Base-by-base conservation (phyloP, 495 filamentous ascomycete species). In the Parathielavia hyrcaniae region DNA sequence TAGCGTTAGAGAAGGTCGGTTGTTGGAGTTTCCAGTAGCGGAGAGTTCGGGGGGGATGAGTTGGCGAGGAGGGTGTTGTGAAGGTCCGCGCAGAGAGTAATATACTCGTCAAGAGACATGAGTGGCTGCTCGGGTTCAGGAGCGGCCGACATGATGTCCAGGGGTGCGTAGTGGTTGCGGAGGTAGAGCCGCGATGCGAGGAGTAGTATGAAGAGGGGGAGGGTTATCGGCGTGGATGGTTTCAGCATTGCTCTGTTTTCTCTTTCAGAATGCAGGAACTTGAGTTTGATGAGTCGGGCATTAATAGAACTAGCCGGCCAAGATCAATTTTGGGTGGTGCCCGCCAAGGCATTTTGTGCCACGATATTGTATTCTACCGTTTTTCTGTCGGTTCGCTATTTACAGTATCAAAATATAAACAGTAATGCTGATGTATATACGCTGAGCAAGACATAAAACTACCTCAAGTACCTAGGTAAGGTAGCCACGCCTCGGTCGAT, bases 31-130 rank as follows among this genome's bases (percentile, higher is more conserved):
- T 50, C 48, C 22, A n/a, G 48, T 39, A n/a, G 32, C 35, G 32
- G 34, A n/a, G 48, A 50, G 48, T 50, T 20, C 35, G 30, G 47
- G 30, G 8, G n/a, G n/a, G 10, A 0, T 4, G 47, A 50, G 19
- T 50, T 50, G 47, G 30, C 47, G 26, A 50, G 14, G 47, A 50
- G 47, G 47, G 47, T 50, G 11, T 50, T 50, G n/a, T 50, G 47
- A 11, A 50, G 47, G 47, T 50, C 47, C 30, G 47, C 47, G 47
- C 47, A 50, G 22, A 50, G 47, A 5, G 16, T 50, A 30, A 50
- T 36, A 17, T 44, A 43, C 16, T 53, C 39, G 50, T 53, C 45
- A 30, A 30, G 50, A 19, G 36, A 51, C 35, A 36, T 51, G 32
- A 43, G 50, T 40, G 50, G 35, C 13, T 53, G 17, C 23, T 53